These are phyloP conservation scores for Coccomyxa subellipsoidea DNA, from an alignment of 163 green algal species.

Conservation along the genomic window DNA sequence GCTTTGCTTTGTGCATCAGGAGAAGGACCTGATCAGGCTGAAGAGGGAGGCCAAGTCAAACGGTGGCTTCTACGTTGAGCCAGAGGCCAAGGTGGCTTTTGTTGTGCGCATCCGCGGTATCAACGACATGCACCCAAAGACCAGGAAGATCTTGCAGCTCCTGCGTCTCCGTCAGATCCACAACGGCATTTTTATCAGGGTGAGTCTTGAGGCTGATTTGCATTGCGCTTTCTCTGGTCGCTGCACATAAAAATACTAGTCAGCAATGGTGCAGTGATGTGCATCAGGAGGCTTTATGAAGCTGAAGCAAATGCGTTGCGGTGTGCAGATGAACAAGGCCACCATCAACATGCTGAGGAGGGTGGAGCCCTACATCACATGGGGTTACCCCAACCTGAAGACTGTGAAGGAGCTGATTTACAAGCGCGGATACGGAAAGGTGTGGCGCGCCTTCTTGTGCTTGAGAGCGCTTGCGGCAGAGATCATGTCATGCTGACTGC, in stretches of 20 bases:
- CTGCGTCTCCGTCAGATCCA: conserved; percentile 96
- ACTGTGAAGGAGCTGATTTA: conserved; percentile 98
- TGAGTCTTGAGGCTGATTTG: conserved; percentile 21
- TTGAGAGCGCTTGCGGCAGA: too few species aligned
- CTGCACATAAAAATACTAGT: too few species aligned
- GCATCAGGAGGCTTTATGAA: too few species aligned
- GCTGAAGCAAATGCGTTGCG: background rate
- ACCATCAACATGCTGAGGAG: conserved; percentile 93
- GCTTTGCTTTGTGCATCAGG: conserved; percentile 53
- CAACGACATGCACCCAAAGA: conserved; percentile 95
- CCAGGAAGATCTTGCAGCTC: conserved; percentile 97
- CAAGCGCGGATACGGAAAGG: conserved; percentile 99
- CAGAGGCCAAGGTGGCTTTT: conserved; percentile 94
- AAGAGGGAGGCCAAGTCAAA: conserved; percentile 87
- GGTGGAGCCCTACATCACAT: conserved; percentile 98
- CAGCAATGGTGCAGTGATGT: too few species aligned
- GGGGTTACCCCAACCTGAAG: conserved; percentile 98
- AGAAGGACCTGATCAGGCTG: conserved; percentile 89
- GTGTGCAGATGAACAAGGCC: conserved; percentile 92
- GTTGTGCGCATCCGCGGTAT: conserved; percentile 96
- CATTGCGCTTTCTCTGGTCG: background rate
- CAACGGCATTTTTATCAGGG: conserved; percentile 96
- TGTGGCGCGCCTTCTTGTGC: conserved; percentile 29
- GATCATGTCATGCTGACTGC: background rate
- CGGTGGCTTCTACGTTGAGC: conserved; percentile 91